Percentiles rank a stretch among this genome's conserved stretches.
These are phyloP conservation scores for Alternaria consortialis DNA, from an alignment of 2,329 filamentous ascomycete genomes.

Conservation along the genomic window DNA sequence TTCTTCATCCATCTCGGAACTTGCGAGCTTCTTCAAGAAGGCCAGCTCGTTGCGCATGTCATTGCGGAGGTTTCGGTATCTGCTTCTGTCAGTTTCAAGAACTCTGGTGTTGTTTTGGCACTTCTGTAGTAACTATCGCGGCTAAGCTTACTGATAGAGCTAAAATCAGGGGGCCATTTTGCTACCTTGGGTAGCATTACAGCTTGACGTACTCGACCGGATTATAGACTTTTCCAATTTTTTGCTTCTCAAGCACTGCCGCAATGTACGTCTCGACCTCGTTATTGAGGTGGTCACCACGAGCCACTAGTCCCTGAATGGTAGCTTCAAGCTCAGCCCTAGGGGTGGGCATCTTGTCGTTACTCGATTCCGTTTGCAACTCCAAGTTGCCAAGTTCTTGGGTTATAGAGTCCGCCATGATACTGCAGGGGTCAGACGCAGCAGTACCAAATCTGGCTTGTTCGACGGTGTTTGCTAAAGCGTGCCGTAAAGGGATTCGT, in stretches of 20 bases:
- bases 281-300: slow-evolving; percentile 50
- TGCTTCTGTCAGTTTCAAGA: neutral
- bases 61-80: slow-evolving; percentile 37
- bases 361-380: slow-evolving; percentile 14
- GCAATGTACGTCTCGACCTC: slow-evolving; percentile 55
- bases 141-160: neutral
- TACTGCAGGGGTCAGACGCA: neutral
- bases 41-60: slow-evolving; percentile 50
- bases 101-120: neutral
- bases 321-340: slow-evolving; percentile 33
- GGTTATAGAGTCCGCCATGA: slow-evolving; percentile 28
- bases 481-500: neutral
- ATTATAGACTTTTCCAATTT: slow-evolving; percentile 45
- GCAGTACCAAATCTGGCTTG: neutral
- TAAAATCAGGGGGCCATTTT: neutral
- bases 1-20: slow-evolving; percentile 33
- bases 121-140: neutral
- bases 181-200: neutral
- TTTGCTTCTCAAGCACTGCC: slow-evolving; percentile 44
- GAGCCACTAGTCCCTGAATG: slow-evolving; percentile 45
- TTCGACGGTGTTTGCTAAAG: neutral
- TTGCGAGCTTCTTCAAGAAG: slow-evolving; percentile 43
- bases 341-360: slow-evolving; percentile 11
- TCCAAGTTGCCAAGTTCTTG: slow-evolving; percentile 20
- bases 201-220: slow-evolving; percentile 41